These are phyloP conservation scores for Thuidium tamariscinum DNA, from an alignment of 225 moss, liverwort and hornwort genomes.

Conservation along the genomic window DNA sequence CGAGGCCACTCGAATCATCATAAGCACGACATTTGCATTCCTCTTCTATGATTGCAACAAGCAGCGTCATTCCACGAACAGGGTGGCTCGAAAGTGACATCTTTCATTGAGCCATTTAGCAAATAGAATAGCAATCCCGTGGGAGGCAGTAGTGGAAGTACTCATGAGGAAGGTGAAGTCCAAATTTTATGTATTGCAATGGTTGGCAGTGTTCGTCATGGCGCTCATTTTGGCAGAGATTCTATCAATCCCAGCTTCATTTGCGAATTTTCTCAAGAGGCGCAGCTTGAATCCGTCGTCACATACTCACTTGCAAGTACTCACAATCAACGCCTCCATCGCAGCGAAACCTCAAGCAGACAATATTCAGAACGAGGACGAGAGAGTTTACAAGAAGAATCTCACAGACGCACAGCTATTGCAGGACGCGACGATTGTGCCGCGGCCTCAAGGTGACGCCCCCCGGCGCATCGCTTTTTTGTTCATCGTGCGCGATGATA, in stretches of 20 bases:
- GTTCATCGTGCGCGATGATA: slow-evolving; percentile 17
- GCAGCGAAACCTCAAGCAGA: neutral
- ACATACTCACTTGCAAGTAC: neutral
- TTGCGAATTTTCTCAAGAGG: neutral
- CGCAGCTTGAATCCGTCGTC: neutral
- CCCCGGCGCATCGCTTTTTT: slow-evolving; percentile 16
- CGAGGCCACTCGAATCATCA: neutral
- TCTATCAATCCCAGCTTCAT: neutral
- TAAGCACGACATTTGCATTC: neutral
- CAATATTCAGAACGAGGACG: neutral
- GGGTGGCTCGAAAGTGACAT: neutral
- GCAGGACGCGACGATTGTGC: neutral
- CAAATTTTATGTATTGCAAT: neutral
- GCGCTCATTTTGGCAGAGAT: neutral
- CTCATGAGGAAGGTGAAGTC: neutral
- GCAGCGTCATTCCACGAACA: neutral
- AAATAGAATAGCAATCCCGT: neutral
- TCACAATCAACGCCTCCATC: neutral
- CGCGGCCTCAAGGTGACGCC: neutral
- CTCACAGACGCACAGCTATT: slow-evolving; percentile 23
- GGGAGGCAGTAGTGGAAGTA: neutral
- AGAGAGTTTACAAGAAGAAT: neutral
- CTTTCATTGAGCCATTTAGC: neutral
- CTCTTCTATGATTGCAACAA: neutral
- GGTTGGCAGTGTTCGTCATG: neutral